A percentile compares a stretch with the other conserved stretches of the same genome.
phyloP scores from a whole-genome alignment of 371 early-diverging fungal genomes.

The Sporodiniella umbellata region DNA sequence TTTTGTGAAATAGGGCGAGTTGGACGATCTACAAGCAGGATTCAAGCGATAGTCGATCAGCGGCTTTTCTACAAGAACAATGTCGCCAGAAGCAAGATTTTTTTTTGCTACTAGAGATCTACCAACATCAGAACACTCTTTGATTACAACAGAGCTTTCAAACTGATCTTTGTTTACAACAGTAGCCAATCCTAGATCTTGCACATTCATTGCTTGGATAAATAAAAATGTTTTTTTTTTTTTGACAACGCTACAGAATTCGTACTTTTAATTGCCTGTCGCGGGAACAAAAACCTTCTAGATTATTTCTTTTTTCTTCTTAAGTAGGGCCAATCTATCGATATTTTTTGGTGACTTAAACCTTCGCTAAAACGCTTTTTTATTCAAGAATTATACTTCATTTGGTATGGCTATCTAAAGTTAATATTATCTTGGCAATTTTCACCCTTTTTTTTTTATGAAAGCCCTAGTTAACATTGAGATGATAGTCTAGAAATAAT shows the following conservation, averaged over 20 bases:
- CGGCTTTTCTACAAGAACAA: slow-evolving; percentile 39
- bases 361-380: no score
- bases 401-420: no score
- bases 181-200: slow-evolving; percentile 28
- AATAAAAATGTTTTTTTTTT: background rate
- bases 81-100: slow-evolving; percentile 26
- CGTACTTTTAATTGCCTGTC: no score
- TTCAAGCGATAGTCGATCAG: slow-evolving; percentile 30
- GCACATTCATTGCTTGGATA: slow-evolving; percentile 12
- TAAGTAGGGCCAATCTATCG: background rate
- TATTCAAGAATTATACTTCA: no score
- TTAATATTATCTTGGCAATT: no score
- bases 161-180: slow-evolving; percentile 37
- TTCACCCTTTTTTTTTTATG: no score
- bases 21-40: slow-evolving; percentile 39
- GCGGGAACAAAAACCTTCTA: background rate
- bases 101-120: slow-evolving; percentile 35
- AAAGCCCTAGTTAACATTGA: no score
- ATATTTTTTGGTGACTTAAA: no score
- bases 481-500: no score
- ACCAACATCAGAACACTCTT: slow-evolving; percentile 31
- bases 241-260: background rate
- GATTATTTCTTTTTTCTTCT: background rate
- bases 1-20: slow-evolving; percentile 40
- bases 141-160: slow-evolving; percentile 20